Base-by-base conservation (phyloP, 2,329 filamentous ascomycete species). In the Chaetomiaceae sp. region DNA sequence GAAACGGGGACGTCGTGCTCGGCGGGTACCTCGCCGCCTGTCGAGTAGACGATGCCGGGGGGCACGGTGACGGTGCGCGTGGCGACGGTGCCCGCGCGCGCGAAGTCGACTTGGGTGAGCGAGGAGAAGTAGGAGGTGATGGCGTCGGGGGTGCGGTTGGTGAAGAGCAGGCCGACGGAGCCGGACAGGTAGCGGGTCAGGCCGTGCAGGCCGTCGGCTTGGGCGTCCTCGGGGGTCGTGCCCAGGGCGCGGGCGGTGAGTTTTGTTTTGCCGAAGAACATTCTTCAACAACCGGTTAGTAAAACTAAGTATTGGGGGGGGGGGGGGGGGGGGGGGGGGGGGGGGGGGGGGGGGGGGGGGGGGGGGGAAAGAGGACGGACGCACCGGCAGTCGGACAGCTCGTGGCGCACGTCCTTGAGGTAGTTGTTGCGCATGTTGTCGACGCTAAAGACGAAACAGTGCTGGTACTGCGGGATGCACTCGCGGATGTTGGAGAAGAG, bases 201-300 rank as follows among this genome's bases (percentile, higher is more conserved):
- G 59, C 75, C 73, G 68, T 89, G 78, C 65, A 94, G 83, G 68
- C 89, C 89, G 40, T 88, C 82, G 63, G 89, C 88, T 72, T 88
- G 82, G 73, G 91, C 89, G 65, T 89, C 87, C 66, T 88, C 87
- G 62, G 84, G 79, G 50, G 79, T 85, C 60, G 82, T 81, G 68
- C 94, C 94, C 23, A 99, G 87, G 53, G 94, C 91, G 74, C 94
- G 92, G 65, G 89, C 85, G 91, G 97, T 97, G 71, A 99, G 91
- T 76, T 97, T 97, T 56, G 92, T 97, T 78, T 97, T 99, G 75
- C 92, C 94, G 74, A 96, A 97, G 83, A 97, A 97, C 70, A 99
- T 78, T 64, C 91, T 94, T 65, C n/a, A n/a, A n/a, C n/a, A n/a
- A n/a, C n/a, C n/a, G n/a, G n/a, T n/a, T n/a, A n/a, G n/a, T n/a